phyloP scores from a whole-genome alignment of 225 moss, liverwort and hornwort genomes.

The Thuidium tamariscinum region DNA sequence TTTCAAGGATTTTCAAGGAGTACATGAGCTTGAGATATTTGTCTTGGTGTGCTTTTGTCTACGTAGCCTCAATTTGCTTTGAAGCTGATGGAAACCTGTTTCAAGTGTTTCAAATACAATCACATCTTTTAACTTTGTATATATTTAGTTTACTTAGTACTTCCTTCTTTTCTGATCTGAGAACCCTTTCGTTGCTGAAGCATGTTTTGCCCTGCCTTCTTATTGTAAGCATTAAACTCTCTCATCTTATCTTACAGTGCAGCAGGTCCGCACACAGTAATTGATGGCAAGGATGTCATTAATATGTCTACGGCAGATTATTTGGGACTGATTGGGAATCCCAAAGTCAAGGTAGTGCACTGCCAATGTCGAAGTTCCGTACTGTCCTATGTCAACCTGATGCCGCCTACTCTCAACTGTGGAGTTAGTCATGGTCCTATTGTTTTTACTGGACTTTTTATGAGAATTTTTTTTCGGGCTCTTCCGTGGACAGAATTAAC shows the following conservation, averaged over 20 bases:
- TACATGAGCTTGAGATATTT: not conserved
- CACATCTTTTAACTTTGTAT: not conserved
- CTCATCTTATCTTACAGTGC: conserved; percentile 54
- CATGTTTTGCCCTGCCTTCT: not conserved
- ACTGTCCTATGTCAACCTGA: not conserved
- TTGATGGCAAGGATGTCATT: conserved; percentile 81
- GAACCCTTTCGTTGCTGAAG: not conserved
- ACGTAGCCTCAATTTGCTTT: not conserved
- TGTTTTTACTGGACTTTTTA: not conserved
- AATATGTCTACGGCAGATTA: conserved; percentile 86
- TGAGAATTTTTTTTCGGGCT: not conserved
- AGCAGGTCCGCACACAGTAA: conserved; percentile 73
- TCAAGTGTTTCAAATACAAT: not conserved
- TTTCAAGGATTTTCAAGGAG: not conserved
- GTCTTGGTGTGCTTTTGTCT: not conserved
- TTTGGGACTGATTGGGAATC: conserved; percentile 76
- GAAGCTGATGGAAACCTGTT: not conserved
- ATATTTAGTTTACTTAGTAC: not conserved
- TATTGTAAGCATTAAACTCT: not conserved
- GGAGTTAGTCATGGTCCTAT: not conserved
- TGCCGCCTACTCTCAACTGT: not conserved
- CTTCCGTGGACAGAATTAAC: not conserved
- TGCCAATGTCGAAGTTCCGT: not conserved
- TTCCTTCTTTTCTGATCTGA: not conserved
- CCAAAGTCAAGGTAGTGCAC: conserved; percentile 61